Percentiles rank a stretch among this genome's conserved stretches.
These are phyloP conservation scores for Nephelium lappaceum DNA, from an alignment of 345 rosid species.

Conservation along the genomic window DNA sequence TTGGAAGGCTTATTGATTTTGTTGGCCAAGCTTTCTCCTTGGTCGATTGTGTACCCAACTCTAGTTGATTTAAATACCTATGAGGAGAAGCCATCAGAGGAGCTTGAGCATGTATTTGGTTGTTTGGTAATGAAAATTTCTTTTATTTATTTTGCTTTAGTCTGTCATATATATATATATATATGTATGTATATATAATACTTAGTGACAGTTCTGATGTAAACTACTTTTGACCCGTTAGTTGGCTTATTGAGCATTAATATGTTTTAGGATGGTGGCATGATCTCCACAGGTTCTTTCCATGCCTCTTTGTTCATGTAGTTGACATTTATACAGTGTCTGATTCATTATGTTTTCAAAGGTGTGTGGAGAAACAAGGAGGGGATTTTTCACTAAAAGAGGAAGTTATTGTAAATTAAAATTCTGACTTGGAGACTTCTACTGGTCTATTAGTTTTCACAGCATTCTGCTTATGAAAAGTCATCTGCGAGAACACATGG, in stretches of 20 bases:
- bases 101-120: slow-evolving; percentile 74
- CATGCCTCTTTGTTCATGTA: neutral
- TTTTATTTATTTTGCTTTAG: slow-evolving; percentile 4
- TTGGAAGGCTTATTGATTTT: slow-evolving; percentile 73
- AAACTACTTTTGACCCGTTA: slow-evolving; percentile 6
- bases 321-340: neutral
- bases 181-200: neutral
- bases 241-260: slow-evolving; percentile 3
- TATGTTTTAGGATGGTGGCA: slow-evolving; percentile 6
- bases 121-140: slow-evolving; percentile 64
- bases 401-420: neutral
- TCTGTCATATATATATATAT: neutral
- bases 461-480: neutral
- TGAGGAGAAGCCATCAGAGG: slow-evolving; percentile 73
- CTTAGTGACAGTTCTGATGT: neutral
- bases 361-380: neutral
- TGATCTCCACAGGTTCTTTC: neutral
- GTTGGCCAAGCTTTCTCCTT: slow-evolving; percentile 85
- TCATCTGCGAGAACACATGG: neutral
- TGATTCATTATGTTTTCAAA: neutral
- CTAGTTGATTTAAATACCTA: slow-evolving; percentile 81
- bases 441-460: neutral
- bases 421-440: neutral
- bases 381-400: neutral
- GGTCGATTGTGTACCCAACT: slow-evolving; percentile 86